Evolutionary conservation across 139 green algal genomes (phyloP).

Genomic region (Closterium sp.): DNA sequence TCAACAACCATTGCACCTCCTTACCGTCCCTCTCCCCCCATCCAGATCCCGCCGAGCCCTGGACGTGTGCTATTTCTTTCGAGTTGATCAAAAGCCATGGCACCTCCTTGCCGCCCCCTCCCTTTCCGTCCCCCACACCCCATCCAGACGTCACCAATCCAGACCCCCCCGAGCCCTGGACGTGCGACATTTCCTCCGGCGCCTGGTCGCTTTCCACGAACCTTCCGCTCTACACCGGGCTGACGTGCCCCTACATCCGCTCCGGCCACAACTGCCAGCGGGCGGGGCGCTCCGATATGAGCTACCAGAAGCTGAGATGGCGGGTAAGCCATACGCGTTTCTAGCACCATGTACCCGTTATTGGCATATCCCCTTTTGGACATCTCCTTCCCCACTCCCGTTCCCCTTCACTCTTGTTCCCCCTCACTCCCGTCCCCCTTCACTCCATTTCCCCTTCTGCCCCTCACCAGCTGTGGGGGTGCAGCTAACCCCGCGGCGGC

Average conservation of each 20-base stretch:
- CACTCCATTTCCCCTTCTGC: too few relatives aligned
- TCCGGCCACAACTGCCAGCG: neutral
- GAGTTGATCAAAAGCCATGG: too few relatives aligned
- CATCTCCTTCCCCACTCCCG: too few relatives aligned
- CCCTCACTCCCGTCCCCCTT: too few relatives aligned
- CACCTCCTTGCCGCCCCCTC: neutral
- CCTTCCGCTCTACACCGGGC: neutral
- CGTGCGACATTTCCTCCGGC: neutral
- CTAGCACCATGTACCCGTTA: too few relatives aligned
- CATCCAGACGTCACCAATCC: neutral
- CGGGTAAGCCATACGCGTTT: neutral
- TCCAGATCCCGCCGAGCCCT: neutral
- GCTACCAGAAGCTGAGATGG: constrained; percentile 1
- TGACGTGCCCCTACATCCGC: constrained; percentile 7
- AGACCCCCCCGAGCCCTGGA: neutral
- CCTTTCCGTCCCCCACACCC: neutral
- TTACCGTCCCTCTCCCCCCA: neutral
- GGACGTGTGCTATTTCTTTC: too few relatives aligned
- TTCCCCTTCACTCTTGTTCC: too few relatives aligned
- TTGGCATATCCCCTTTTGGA: too few relatives aligned
- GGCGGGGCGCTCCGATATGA: neutral
- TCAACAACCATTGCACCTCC: too few relatives aligned
- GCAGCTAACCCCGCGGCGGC: too few relatives aligned
- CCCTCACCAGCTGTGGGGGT: too few relatives aligned
- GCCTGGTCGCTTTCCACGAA: neutral